A percentile compares a stretch with the other conserved stretches of the same genome.
These are phyloP conservation scores for Coemansia sp. DNA, from an alignment of 192 early-diverging fungal genomes.

Conservation along the genomic window DNA sequence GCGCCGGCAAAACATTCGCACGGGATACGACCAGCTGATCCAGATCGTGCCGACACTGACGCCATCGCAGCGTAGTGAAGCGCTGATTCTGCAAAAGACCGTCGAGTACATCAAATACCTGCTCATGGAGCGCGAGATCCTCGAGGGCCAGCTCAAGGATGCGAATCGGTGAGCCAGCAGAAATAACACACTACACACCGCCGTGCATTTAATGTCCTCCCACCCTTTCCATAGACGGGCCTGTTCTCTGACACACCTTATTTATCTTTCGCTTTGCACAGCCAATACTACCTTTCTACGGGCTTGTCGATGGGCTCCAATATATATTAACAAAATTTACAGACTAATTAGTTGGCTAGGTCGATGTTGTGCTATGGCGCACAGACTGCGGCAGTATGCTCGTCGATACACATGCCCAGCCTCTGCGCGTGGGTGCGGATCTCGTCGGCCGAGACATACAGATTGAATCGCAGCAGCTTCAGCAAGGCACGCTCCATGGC, in stretches of 20 bases:
- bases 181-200: too few species aligned
- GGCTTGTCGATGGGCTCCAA: too few species aligned
- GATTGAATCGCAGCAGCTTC: constrained; percentile 39
- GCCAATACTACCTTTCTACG: too few species aligned
- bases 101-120: constrained; percentile 74
- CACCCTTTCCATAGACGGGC: too few species aligned
- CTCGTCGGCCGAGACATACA: constrained; percentile 40
- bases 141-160: constrained; percentile 45
- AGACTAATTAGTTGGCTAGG: not conserved
- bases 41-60: constrained; percentile 81
- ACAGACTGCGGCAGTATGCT: not conserved
- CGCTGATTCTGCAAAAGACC: constrained; percentile 79
- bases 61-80: constrained; percentile 78
- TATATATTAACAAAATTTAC: not conserved
- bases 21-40: constrained; percentile 85
- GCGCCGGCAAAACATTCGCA: constrained; percentile 83
- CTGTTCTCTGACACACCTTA: too few species aligned
- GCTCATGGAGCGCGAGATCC: constrained; percentile 52
- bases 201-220: too few species aligned
- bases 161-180: not conserved
- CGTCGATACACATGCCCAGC: constrained; percentile 24
- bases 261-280: not conserved
- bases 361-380: not conserved
- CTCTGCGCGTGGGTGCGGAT: constrained; percentile 29
- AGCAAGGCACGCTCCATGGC: constrained; percentile 47